Base-by-base conservation (phyloP, 208 protist genomes). In the Leptomonas pyrrhocoris region DNA sequence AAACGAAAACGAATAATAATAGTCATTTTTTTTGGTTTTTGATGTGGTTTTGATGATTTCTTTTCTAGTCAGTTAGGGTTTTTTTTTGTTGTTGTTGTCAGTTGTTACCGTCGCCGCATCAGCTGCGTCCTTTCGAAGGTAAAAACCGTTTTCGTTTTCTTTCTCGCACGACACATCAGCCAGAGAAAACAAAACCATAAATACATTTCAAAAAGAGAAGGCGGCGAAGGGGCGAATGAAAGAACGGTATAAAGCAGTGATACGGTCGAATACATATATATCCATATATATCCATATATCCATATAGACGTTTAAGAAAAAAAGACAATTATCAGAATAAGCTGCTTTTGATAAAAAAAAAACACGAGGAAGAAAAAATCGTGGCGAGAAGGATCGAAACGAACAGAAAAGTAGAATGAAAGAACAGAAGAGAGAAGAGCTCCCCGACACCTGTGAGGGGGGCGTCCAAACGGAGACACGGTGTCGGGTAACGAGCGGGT, bases 251-350 rank as follows among this genome's bases (percentile, higher is more conserved):
- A n/a, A 23, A 23, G 18, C 3, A 53, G 5, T 13, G 21, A 53
- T 5, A 53, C 7, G n/a, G 48, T 9, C 11, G 5, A 21, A 25
- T 27, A 57, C 25, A 16, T 30, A 30, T 30, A 53, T 30, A 25
- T n/a, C n/a, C n/a, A n/a, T n/a, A n/a, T n/a, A n/a, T n/a, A n/a
- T n/a, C n/a, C n/a, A n/a, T n/a, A n/a, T n/a, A n/a, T n/a, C n/a
- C n/a, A n/a, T n/a, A n/a, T n/a, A n/a, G n/a, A n/a, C n/a, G n/a
- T 42, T 42, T 6, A 43, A 30, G 38, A 76, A 50, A 69, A 60
- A 64, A 63, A 54, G 11, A 57, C 23, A 9, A 9, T 12, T 9
- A 9, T 3, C 34, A 38, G 9, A 38, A 38, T 38, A 62, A 31
- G 19, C 50, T 48, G 43, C 30, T 57, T 34, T 58, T 50, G 38